Percentiles rank a stretch among this genome's conserved stretches.
These are phyloP conservation scores for Aphanoascus verrucosus DNA, from an alignment of 2,329 filamentous ascomycete genomes.

Conservation along the genomic window DNA sequence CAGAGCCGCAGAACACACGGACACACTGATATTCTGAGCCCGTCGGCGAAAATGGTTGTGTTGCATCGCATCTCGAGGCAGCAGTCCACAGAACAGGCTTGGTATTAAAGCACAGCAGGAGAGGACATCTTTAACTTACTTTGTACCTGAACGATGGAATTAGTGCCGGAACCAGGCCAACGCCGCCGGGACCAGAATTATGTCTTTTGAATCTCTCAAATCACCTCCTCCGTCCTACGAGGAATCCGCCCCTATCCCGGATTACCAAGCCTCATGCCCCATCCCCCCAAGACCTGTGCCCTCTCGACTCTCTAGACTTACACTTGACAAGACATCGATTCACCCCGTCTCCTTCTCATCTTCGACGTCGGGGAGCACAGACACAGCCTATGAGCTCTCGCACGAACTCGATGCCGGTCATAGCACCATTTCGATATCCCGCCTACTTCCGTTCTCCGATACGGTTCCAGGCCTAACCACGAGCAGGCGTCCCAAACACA, in stretches of 20 bases:
- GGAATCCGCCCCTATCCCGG: slow-evolving; percentile 2
- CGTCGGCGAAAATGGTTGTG: too few species aligned
- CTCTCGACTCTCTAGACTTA: slow-evolving; percentile 12
- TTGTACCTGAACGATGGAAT: too few species aligned
- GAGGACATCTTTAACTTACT: too few species aligned
- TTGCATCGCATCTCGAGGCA: too few species aligned
- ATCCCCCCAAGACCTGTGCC: neutral
- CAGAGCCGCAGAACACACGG: too few species aligned
- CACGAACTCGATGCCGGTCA: slow-evolving; percentile 14
- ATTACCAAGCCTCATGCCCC: neutral
- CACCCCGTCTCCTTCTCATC: slow-evolving; percentile 12
- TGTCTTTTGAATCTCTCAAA: neutral
- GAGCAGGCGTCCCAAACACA: slow-evolving; percentile 10
- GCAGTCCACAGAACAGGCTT: too few species aligned
- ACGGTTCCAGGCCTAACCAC: neutral
- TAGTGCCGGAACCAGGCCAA: too few species aligned
- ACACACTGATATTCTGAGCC: too few species aligned
- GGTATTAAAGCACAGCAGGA: too few species aligned
- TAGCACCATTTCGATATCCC: slow-evolving; percentile 13
- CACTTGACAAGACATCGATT: slow-evolving; percentile 14
- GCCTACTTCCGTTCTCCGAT: slow-evolving; percentile 7
- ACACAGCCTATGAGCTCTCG: slow-evolving; percentile 15
- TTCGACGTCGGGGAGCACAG: neutral
- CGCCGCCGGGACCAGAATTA: neutral
- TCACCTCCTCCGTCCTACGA: slow-evolving; percentile 12